These are phyloP conservation scores for Trichoderma atrobrunneum DNA, from an alignment of 2,329 filamentous ascomycete species.

Conservation along the genomic window DNA sequence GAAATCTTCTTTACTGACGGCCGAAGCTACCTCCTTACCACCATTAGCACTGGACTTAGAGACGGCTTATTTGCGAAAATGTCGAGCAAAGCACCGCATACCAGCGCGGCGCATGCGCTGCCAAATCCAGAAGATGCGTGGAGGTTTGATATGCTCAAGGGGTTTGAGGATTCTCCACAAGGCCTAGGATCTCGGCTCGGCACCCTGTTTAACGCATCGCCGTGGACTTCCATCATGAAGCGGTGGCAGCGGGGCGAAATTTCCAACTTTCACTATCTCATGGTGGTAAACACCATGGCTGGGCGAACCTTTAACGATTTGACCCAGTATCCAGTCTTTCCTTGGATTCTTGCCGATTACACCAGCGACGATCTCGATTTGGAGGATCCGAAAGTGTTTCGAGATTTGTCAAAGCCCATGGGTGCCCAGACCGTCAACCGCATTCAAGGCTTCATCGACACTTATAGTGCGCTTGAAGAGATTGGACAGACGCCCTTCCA, in stretches of 20 bases:
- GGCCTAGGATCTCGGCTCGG: constrained; percentile 83
- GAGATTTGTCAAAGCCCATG: constrained; percentile 94
- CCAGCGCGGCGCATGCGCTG: constrained; percentile 64
- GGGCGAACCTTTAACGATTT: constrained; percentile 96
- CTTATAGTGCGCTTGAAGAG: constrained; percentile 84
- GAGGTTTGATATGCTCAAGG: constrained; percentile 81
- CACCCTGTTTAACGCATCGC: constrained; percentile 81
- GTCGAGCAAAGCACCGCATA: constrained; percentile 74
- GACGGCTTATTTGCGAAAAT: constrained; percentile 81
- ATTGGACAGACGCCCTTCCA: constrained; percentile 94
- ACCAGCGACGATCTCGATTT: constrained; percentile 90
- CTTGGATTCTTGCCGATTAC: constrained; percentile 95
- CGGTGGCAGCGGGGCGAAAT: constrained; percentile 93
- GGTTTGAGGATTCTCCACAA: constrained; percentile 57
- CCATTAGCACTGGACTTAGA: constrained; percentile 68
- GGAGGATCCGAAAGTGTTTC: constrained; percentile 77
- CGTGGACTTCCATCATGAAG: constrained; percentile 79
- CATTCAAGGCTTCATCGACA: constrained; percentile 75
- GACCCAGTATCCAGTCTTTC: constrained; percentile 97
- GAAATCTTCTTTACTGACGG: constrained; percentile 98
- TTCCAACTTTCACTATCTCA: constrained; percentile 97
- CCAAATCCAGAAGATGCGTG: constrained; percentile 84
- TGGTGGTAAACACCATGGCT: constrained; percentile 97
- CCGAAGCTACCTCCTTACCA: constrained; percentile 87
- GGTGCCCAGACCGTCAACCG: constrained; percentile 78